Evolutionary conservation across 2,329 filamentous ascomycete genomes (phyloP), one percentile per base, ranked within the genome.

Genomic region (Cladosporium colombiae): DNA sequence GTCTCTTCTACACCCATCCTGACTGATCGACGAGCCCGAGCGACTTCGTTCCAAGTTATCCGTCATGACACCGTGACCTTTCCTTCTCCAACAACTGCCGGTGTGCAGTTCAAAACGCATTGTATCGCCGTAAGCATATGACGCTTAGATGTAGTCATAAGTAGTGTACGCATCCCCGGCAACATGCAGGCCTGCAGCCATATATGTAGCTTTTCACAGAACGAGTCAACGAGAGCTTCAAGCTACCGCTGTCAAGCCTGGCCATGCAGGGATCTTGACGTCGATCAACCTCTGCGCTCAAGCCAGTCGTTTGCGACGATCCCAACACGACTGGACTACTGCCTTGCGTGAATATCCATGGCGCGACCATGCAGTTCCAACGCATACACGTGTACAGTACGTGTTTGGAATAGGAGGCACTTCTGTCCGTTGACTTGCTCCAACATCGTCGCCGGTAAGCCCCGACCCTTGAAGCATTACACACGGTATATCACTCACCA

Each of bases 211-310:
- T 35, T 50, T 10, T 7, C 23, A 37, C 31, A 33, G 31, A 57
- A 25, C 14, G 55, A 57, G 31, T 40, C n/a, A 57, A 25, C 21
- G 33, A 57, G 31, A 57, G 31, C 55, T 57, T 23, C 33, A 57
- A 31, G 52, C 27, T 55, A 29, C 52, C 57, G 57, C 31, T 46
- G 57, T 49, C 57, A 31, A 31, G 27, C 6, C 52, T 11, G 25
- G 29, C 8, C 27, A 10, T 55, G 27, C 57, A 60, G 25, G 57
- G 64, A 76, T 74, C 58, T 75, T 74, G 14, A 73, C 74, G 33
- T 33, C 74, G 67, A 52, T 75, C 74, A 50, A 75, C 68, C 35
- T 75, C 67, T 72, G 44, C 29, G 33, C 16, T 50, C 27, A 29
- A 37, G 44, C 25, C 59, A 58, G 52, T 62, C 37, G 67, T 68